Base-by-base conservation (phyloP, 192 early-diverging fungal species). In the Irineochytrium annulatum region DNA sequence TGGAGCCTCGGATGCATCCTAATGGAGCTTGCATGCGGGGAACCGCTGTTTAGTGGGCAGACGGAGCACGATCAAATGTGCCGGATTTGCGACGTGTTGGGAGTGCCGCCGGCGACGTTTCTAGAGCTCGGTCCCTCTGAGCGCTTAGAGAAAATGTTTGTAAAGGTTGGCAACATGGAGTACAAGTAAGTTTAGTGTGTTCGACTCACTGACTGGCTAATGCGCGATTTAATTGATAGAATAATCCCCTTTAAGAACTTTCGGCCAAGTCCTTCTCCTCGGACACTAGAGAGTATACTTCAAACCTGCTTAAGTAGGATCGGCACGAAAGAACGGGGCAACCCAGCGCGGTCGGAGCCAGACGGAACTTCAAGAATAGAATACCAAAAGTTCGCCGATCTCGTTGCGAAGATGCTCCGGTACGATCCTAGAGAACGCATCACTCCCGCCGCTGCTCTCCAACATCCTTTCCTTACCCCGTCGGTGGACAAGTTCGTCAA, bases 381-480 rank as follows among this genome's bases (percentile, higher is more conserved):
- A 16, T 61, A 52, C 41, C 34, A 61, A n/a, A 4, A 14, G 54
- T 84, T 92, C 71, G 60, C 77, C 57, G 79, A 92, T 57, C 66
- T 97, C 54, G 65, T 97, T 39, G 71, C 68, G 59, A 71, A 76
- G 29, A 65, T 95, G 69, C 73, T 97, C 27, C 71, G 76, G 27
- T 93, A 88, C 71, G 90, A 94, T 56, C 92, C 94, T 2, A 57
- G 55, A 24, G 70, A 85, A 26, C 77, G 94, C 30, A 88, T 95
- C 37, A 79, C 89, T 1, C 92, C 95, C 17, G 76, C 83, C 17
- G 81, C 90, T 33, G 95, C 95, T 1, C 77, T 93, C 44, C 68
- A 82, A 22, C 93, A 95, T 65, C 84, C 82, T 30, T 96, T 95
- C 68, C 91, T 97, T 71, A 34, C 8, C 11, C n/a, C 37, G 8